phyloP scores from a whole-genome alignment of 2,329 filamentous ascomycete genomes.

The Coleophoma crateriformis region DNA sequence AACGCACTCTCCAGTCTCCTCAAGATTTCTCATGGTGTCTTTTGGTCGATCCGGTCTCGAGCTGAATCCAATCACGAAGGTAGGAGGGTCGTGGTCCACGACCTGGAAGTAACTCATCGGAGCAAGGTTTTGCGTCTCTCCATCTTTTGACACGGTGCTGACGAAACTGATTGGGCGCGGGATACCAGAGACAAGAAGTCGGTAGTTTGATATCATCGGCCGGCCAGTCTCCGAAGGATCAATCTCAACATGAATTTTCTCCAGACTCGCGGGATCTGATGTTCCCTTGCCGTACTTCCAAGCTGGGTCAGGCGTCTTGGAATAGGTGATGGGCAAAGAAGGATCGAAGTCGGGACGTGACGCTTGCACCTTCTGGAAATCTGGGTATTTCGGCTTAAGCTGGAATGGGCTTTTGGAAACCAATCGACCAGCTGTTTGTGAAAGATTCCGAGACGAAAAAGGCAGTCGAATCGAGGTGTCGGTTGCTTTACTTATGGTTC shows the following conservation, averaged over 20 bases:
- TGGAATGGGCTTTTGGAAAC: not conserved
- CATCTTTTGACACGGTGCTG: conserved; percentile 48
- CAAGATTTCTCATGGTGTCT: conserved; percentile 51
- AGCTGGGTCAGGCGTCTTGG: conserved; percentile 37
- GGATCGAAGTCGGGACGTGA: conserved; percentile 37
- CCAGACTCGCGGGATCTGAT: conserved; percentile 22
- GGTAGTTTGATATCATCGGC: conserved; percentile 54
- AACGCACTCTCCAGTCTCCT: conserved; percentile 49
- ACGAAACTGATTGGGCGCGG: conserved; percentile 54
- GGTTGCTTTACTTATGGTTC: not conserved
- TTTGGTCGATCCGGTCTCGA: conserved; percentile 51
- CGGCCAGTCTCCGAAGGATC: conserved; percentile 55
- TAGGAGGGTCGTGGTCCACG: conserved; percentile 56
- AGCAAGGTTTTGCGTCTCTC: conserved; percentile 50
- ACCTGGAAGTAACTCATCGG: conserved; percentile 59
- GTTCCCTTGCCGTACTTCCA: conserved; percentile 41
- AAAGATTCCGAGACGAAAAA: not conserved
- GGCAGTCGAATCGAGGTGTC: not conserved
- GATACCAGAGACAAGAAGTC: conserved; percentile 57
- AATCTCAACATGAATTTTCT: conserved; percentile 51
- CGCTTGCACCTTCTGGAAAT: conserved; percentile 47
- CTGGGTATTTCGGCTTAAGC: conserved; percentile 19
- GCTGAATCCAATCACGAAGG: conserved; percentile 54
- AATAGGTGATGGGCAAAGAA: conserved; percentile 29
- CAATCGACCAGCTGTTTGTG: not conserved